phyloP scores from a whole-genome alignment of 805 yeast genomes.

The Torulaspora franciscae region DNA sequence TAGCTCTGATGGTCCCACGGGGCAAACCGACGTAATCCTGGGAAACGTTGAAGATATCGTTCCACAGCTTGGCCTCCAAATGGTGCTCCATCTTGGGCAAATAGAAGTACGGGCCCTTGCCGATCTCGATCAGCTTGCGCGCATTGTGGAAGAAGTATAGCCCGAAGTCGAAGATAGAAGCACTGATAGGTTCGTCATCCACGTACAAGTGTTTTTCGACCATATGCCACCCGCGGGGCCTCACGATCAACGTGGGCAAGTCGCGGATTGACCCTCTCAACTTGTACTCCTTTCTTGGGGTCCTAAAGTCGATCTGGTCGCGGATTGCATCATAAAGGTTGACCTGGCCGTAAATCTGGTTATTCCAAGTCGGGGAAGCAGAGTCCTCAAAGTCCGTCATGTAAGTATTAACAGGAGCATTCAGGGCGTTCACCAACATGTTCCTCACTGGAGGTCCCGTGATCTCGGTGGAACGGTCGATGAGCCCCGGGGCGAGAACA shows the following conservation, averaged over 20 bases:
- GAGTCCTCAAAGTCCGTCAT: slow-evolving; percentile 88
- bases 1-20: slow-evolving; percentile 76
- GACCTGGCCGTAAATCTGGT: slow-evolving; percentile 75
- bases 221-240: slow-evolving; percentile 90
- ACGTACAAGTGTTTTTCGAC: slow-evolving; percentile 64
- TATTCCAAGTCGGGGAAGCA: slow-evolving; percentile 78
- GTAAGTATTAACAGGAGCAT: slow-evolving; percentile 72
- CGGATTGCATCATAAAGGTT: slow-evolving; percentile 73
- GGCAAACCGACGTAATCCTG: slow-evolving; percentile 66
- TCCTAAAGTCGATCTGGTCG: slow-evolving; percentile 52
- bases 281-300: slow-evolving; percentile 42
- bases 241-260: slow-evolving; percentile 69
- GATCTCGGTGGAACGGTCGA: slow-evolving; percentile 72
- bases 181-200: slow-evolving; percentile 73
- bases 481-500: slow-evolving; percentile 64
- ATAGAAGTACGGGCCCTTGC: slow-evolving; percentile 77
- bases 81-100: slow-evolving; percentile 86
- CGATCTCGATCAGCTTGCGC: slow-evolving; percentile 51
- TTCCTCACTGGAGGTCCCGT: slow-evolving; percentile 84
- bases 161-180: slow-evolving; percentile 76
- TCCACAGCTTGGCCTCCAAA: slow-evolving; percentile 78
- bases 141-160: slow-evolving; percentile 75
- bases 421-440: slow-evolving; percentile 78
- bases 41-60: slow-evolving; percentile 69
- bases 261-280: slow-evolving; percentile 43